Percentiles rank a stretch among this genome's conserved stretches.
phyloP scores from a whole-genome alignment of 441 rosid genomes.

The Populus trichocarpa region DNA sequence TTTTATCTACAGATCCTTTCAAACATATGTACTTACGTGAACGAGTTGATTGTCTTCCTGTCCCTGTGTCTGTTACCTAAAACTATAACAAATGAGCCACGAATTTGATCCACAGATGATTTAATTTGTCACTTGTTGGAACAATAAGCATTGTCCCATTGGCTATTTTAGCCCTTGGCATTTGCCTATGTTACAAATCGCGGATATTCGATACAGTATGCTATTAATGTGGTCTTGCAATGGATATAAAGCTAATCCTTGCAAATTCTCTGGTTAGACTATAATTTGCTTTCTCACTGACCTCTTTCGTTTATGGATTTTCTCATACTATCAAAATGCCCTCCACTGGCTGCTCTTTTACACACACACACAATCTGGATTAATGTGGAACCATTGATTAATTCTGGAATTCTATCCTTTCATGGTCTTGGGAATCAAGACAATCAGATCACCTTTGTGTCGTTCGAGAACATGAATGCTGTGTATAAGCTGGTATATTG shows the following conservation, averaged over 20 bases:
- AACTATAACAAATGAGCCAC: constrained; percentile 3
- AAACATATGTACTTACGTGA: constrained; percentile 13
- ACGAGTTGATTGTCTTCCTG: constrained; percentile 21
- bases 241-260: neutral
- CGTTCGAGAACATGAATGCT: neutral
- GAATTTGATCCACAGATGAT: constrained; percentile 11
- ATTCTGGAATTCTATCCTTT: neutral
- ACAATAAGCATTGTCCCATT: neutral
- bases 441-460: neutral
- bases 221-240: neutral
- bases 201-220: neutral
- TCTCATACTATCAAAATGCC: neutral
- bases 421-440: neutral
- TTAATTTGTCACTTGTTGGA: constrained; percentile 10
- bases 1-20: constrained; percentile 11
- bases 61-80: constrained; percentile 9
- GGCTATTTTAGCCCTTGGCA: neutral
- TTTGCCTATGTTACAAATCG: neutral
- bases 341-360: neutral
- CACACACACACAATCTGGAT: neutral
- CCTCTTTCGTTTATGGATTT: neutral
- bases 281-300: neutral
- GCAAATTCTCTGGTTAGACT: neutral
- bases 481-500: neutral
- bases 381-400: neutral